These are phyloP conservation scores for Venturia aucupariae DNA, from an alignment of 2,329 filamentous ascomycete genomes.

Conservation along the genomic window DNA sequence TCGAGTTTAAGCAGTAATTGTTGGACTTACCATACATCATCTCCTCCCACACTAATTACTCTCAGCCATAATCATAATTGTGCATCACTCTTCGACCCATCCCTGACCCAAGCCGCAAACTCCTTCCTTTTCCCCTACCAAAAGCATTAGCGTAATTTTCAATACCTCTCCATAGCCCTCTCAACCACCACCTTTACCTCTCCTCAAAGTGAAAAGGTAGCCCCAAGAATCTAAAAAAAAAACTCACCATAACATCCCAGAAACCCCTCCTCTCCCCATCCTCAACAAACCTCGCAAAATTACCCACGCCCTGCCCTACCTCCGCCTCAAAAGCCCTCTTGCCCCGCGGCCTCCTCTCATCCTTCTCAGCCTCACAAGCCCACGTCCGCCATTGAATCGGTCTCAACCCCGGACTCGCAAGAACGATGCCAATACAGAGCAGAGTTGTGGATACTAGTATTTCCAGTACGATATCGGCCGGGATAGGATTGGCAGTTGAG, in stretches of 20 bases:
- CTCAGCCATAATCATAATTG: not conserved
- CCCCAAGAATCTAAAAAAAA: constrained; percentile 17
- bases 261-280: constrained; percentile 70
- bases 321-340: constrained; percentile 51
- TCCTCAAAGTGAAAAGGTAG: constrained; percentile 23
- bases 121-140: constrained; percentile 52
- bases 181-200: not conserved
- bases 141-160: not conserved
- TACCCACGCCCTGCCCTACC: constrained; percentile 56
- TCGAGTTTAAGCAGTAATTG: not conserved
- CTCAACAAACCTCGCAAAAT: constrained; percentile 56
- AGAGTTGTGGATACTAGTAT: constrained; percentile 69
- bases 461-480: constrained; percentile 80
- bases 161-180: too few relatives aligned
- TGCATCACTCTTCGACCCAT: constrained; percentile 9
- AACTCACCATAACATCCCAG: constrained; percentile 68
- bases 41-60: not conserved
- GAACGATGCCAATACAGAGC: constrained; percentile 75
- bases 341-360: constrained; percentile 52
- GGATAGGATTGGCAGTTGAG: constrained; percentile 41
- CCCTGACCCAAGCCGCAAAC: constrained; percentile 64
- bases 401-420: constrained; percentile 66
- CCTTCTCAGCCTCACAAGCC: constrained; percentile 74
- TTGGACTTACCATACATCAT: not conserved
- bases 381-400: constrained; percentile 78